A percentile compares a stretch with the other conserved stretches of the same genome.
These are phyloP conservation scores for Skeletonema potamos DNA, from an alignment of 108 stramenopile species.

Conservation along the genomic window DNA sequence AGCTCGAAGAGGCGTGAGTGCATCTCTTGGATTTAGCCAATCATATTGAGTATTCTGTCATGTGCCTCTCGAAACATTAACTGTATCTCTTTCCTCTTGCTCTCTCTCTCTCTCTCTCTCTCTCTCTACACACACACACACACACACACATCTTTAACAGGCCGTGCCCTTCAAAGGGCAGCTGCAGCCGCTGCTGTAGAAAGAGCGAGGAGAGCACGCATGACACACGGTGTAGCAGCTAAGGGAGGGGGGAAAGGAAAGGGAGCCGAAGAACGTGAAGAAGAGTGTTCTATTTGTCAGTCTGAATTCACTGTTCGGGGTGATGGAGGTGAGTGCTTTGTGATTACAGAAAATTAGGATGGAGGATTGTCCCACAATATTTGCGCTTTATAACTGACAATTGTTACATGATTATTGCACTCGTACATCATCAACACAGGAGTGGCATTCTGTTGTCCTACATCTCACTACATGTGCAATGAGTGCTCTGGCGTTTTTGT, in stretches of 20 bases:
- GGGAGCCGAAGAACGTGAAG: slow-evolving; percentile 1
- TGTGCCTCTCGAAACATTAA: not conserved
- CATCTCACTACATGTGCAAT: slow-evolving; percentile 7
- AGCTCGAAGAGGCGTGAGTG: slow-evolving; percentile 1
- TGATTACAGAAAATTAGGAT: not conserved
- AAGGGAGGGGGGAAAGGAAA: not conserved
- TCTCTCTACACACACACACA: too few species aligned
- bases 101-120: not conserved
- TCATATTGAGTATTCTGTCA: too few species aligned
- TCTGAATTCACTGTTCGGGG: slow-evolving; percentile 1
- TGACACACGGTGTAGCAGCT: not conserved
- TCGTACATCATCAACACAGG: not conserved
- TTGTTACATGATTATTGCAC: not conserved
- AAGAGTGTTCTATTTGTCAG: slow-evolving; percentile 2
- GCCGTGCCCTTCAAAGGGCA: slow-evolving; percentile 4
- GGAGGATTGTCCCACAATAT: too few species aligned
- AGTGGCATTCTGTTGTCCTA: slow-evolving; percentile 2
- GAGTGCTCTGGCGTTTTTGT: not conserved
- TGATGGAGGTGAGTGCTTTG: not conserved
- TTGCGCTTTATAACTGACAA: not conserved
- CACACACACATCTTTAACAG: too few species aligned
- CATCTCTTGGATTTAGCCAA: too few species aligned
- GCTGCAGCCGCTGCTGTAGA: not conserved
- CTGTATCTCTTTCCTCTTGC: not conserved
- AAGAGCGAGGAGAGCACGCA: slow-evolving; percentile 1